phyloP scores from a whole-genome alignment of 129 eudicot genomes.

The Artemisia annua region DNA sequence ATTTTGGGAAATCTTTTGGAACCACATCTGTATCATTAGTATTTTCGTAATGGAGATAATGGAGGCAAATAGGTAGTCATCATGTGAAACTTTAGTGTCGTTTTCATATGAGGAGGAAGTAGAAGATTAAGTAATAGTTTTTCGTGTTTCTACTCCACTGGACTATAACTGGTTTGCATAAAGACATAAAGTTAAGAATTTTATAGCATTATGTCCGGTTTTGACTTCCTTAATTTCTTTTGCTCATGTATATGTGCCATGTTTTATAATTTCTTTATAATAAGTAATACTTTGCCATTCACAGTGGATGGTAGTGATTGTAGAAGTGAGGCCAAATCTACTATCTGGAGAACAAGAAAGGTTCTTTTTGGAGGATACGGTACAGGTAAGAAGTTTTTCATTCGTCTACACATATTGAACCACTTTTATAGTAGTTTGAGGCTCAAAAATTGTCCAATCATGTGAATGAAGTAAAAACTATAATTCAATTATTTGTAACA shows the following conservation, averaged over 20 bases:
- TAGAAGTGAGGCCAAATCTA: constrained; percentile 79
- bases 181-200: background rate
- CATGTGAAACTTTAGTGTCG: background rate
- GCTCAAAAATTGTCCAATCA: constrained; percentile 15
- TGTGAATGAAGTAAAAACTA: background rate
- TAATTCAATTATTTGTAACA: background rate
- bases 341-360: constrained; percentile 69
- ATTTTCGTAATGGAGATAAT: background rate
- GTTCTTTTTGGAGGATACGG: constrained; percentile 58
- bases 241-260: background rate
- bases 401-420: background rate
- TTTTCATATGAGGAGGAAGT: constrained; percentile 1
- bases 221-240: constrained; percentile 4
- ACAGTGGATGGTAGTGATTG: constrained; percentile 65
- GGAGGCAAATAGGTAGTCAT: background rate
- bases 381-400: constrained; percentile 45
- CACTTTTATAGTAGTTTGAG: background rate
- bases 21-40: background rate
- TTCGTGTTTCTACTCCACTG: background rate
- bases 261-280: too few relatives aligned
- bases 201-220: background rate
- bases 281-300: background rate
- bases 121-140: background rate
- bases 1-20: background rate
- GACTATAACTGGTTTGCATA: background rate